These are phyloP conservation scores for Avena atlantica DNA, from an alignment of 176 grass and related monocot genomes.

Conservation along the genomic window DNA sequence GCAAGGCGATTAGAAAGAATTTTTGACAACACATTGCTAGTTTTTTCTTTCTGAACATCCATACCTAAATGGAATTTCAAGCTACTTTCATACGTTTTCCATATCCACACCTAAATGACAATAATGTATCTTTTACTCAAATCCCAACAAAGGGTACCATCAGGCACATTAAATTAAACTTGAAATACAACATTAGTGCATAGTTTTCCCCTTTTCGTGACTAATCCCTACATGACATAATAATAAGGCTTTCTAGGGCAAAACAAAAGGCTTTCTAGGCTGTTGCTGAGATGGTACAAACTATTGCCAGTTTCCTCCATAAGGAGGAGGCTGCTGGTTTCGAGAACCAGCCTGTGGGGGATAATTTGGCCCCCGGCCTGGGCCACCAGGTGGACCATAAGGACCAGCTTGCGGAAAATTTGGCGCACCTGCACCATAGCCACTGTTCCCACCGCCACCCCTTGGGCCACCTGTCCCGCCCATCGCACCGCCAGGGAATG, in stretches of 20 bases:
- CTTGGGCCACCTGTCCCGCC: slow-evolving; percentile 49
- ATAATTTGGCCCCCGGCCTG: slow-evolving; percentile 57
- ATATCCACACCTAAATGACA: background rate
- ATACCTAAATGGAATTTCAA: background rate
- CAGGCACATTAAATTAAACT: background rate
- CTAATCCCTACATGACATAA: slow-evolving; percentile 12
- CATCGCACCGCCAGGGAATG: slow-evolving; percentile 59
- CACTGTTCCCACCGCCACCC: slow-evolving; percentile 49
- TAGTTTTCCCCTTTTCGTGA: background rate
- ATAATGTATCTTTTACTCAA: background rate
- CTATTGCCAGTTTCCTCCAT: slow-evolving; percentile 64
- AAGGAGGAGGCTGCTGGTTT: slow-evolving; percentile 61
- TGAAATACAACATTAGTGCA: slow-evolving; percentile 11
- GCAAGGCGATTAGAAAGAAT: too few relatives aligned
- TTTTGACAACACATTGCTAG: too few relatives aligned
- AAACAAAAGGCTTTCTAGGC: background rate
- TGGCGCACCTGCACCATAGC: slow-evolving; percentile 57
- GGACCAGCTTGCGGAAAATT: slow-evolving; percentile 58
- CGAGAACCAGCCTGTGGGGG: slow-evolving; percentile 53
- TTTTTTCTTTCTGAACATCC: too few relatives aligned
- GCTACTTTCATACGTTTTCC: background rate
- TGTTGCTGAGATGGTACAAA: slow-evolving; percentile 15
- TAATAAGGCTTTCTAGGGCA: background rate
- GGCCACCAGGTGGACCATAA: slow-evolving; percentile 59
- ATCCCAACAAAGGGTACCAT: background rate